phyloP scores from a whole-genome alignment of 139 green algal species.

The Chlamydomonas schloesseri region DNA sequence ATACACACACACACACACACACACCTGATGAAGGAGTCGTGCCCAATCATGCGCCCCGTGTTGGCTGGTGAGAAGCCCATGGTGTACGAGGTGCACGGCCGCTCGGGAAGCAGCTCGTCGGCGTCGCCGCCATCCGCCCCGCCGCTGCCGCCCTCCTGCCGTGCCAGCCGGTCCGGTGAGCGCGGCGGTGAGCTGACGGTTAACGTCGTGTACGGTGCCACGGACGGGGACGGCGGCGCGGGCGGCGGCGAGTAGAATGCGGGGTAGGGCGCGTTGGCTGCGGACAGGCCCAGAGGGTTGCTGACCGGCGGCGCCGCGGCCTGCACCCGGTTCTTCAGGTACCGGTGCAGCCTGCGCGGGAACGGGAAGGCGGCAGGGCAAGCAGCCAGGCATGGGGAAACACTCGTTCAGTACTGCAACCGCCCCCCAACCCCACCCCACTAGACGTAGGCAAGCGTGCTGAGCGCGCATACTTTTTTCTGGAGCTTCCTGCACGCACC shows the following conservation, averaged over 20 bases:
- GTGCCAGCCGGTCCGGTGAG: background rate
- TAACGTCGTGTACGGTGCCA: background rate
- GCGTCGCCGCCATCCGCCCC: background rate
- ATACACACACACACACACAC: background rate
- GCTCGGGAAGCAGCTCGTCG: background rate
- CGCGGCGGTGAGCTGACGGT: background rate
- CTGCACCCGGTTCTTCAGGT: background rate
- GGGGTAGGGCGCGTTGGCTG: background rate
- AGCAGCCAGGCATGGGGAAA: too few relatives aligned
- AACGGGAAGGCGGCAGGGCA: background rate
- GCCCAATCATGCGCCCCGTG: slow-evolving; percentile 11
- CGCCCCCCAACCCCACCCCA: too few relatives aligned
- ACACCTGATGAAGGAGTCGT: background rate
- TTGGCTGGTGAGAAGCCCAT: too few relatives aligned
- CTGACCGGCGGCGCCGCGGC: background rate
- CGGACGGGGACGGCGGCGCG: background rate
- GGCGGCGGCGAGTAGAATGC: background rate
- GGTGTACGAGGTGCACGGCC: too few relatives aligned
- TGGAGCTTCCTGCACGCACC: too few relatives aligned
- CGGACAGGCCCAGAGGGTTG: too few relatives aligned
- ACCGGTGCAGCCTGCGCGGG: slow-evolving; percentile 5
- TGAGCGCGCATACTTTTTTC: too few relatives aligned
- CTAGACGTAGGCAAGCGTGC: too few relatives aligned
- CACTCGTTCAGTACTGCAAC: too few relatives aligned
- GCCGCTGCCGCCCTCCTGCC: too few relatives aligned